A percentile compares a stretch with the other conserved stretches of the same genome.
These are phyloP conservation scores for Colletotrichum simmondsii DNA, from an alignment of 2,329 filamentous ascomycete species.

Conservation along the genomic window DNA sequence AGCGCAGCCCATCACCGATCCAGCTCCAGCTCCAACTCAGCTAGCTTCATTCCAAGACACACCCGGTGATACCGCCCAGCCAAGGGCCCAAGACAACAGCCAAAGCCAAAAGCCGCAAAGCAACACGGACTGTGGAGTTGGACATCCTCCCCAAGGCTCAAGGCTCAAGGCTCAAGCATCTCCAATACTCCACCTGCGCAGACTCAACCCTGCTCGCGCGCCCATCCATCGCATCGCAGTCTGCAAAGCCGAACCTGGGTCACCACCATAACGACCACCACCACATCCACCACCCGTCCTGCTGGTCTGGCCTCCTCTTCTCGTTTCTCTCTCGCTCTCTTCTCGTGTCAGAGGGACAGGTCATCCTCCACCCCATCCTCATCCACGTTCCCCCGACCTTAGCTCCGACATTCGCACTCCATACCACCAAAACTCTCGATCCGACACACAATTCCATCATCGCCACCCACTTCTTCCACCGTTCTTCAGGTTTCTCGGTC, in stretches of 20 bases:
- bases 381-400: neutral
- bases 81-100: neutral
- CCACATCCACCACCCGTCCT: neutral
- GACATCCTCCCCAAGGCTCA: neutral
- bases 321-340: neutral
- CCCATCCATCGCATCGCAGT: constrained; percentile 1
- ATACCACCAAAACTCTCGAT: neutral
- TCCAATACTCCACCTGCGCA: neutral
- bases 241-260: constrained; percentile 5
- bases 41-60: neutral
- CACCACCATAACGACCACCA: neutral
- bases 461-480: constrained; percentile 17
- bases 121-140: neutral
- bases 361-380: neutral
- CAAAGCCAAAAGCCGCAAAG: neutral
- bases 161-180: neutral
- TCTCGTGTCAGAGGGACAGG: constrained; percentile 7
- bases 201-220: neutral
- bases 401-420: constrained; percentile 15
- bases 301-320: neutral
- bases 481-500: neutral
- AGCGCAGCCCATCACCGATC: neutral
- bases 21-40: neutral
- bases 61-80: neutral
- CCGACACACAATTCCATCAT: constrained; percentile 8